Evolutionary conservation across 441 rosid species (phyloP), one percentile per base, ranked within the genome.

Genomic region (Populus hybrid): DNA sequence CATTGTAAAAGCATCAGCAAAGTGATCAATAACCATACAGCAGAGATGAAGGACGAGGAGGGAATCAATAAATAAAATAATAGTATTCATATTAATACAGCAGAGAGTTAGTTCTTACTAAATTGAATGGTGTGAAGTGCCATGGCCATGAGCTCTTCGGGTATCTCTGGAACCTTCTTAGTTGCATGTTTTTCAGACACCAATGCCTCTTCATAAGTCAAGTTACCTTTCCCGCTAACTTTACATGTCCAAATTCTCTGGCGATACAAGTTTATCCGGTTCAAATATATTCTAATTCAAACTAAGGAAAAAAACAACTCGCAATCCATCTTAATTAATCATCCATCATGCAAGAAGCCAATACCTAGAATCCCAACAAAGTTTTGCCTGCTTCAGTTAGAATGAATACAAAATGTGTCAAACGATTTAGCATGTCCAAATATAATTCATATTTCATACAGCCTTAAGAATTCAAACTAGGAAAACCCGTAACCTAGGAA

Each of bases 201-300:
- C 88, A 95, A 83, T 75, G 99, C 99, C 91, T 93, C 99, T 84
- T 97, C 98, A 73, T 86, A 97, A 68, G 98, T 97, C 90, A 97
- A 79, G 86, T 93, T 87, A 74, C 88, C 76, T 87, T 93, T 97
- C 16, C 97, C 99, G 32, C 93, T 97, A 81, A 88, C 83, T 88
- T 90, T 91, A 83, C 99, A 97, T 38, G 87, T 87, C 99, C 99
- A 97, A 76, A 89, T 83, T 83, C 97, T 92, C 83, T 88, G 90
- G 50, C 92, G 92, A 76, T 97, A 97, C 36, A 97, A 83, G 85
- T 95, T 93, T 80, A 91, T 71, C 78, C 97, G 80, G 81, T 89
- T 92, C 93, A 97, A 82, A 87, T 93, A 97, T 65, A 84, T 83
- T 76, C 99, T 97, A 81, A 36, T 76, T 63, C 73, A 82, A 40